A percentile compares a stretch with the other conserved stretches of the same genome.
Evolutionary conservation across 2,329 filamentous ascomycete species (phyloP).

Genomic region (Mariannaea elegans): DNA sequence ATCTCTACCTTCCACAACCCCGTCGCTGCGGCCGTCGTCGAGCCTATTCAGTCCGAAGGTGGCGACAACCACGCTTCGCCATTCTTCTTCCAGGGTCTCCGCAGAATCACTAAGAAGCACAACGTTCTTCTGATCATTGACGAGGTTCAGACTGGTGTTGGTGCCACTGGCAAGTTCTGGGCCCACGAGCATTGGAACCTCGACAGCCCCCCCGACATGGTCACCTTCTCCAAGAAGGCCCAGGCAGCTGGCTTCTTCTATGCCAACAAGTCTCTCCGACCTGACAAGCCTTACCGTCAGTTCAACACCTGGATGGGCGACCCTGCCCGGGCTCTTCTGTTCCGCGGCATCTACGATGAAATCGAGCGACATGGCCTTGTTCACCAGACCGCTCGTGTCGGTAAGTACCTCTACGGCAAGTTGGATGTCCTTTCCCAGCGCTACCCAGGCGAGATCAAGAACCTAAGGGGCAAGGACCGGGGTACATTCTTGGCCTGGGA

Average conservation of each 20-base stretch:
- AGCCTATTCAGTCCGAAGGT: conserved; percentile 91
- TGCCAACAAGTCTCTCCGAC: conserved; percentile 83
- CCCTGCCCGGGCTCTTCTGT: conserved; percentile 81
- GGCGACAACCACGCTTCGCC: conserved; percentile 92
- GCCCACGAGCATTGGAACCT: conserved; percentile 94
- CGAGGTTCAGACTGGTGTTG: conserved; percentile 91
- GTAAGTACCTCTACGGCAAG: conserved; percentile 77
- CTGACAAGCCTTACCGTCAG: conserved; percentile 92
- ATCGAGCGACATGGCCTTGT: conserved; percentile 79
- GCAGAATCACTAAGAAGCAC: conserved; percentile 78
- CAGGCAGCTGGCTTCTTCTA: conserved; percentile 87
- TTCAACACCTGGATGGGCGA: conserved; percentile 99
- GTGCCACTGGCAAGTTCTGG: conserved; percentile 94
- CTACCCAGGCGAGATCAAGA: conserved; percentile 79
- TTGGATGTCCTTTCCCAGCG: conserved; percentile 71
- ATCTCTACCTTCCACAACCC: conserved; percentile 80
- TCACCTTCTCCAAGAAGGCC: conserved; percentile 94
- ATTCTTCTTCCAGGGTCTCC: conserved; percentile 83
- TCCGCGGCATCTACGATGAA: conserved; percentile 84
- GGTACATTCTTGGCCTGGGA: conserved; percentile 94
- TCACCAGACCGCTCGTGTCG: conserved; percentile 76
- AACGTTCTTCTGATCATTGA: conserved; percentile 83
- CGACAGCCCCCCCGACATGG: conserved; percentile 82
- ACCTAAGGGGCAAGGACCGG: conserved; percentile 84
- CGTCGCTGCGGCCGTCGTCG: conserved; percentile 81